A percentile compares a stretch with the other conserved stretches of the same genome.
Conservation (phyloP, 208 protist genomes). For the Trypanosoma theileri region DNA sequence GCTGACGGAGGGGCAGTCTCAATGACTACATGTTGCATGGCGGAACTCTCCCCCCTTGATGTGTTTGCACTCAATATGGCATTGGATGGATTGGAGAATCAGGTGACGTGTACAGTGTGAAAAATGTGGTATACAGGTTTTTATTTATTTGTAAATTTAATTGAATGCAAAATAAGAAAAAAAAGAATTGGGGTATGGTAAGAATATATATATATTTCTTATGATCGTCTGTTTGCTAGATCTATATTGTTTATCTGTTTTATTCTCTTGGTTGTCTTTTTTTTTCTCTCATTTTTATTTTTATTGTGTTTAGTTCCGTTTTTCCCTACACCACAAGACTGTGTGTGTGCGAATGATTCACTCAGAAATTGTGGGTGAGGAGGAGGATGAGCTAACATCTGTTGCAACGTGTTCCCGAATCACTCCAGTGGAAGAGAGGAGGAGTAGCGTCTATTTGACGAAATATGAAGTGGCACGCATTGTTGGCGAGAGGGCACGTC, state of each 20-base stretch:
- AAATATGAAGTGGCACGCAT: slow-evolving; percentile 86
- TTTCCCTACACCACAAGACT: neutral
- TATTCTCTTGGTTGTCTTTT: slow-evolving; percentile 27
- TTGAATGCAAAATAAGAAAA: neutral
- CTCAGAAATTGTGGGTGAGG: slow-evolving; percentile 55
- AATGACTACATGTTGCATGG: neutral
- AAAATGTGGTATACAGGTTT: neutral
- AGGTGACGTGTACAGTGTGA: slow-evolving; percentile 3
- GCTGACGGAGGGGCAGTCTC: neutral
- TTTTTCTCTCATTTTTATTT: slow-evolving; percentile 17
- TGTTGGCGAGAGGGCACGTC: slow-evolving; percentile 74
- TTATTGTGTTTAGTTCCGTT: slow-evolving; percentile 7
- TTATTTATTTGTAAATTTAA: slow-evolving; percentile 16
- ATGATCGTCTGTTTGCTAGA: slow-evolving; percentile 1
- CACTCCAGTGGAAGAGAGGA: slow-evolving; percentile 67
- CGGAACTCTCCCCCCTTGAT: slow-evolving; percentile 31
- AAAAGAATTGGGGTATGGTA: neutral
- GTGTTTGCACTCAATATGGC: slow-evolving; percentile 36
- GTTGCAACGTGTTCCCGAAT: slow-evolving; percentile 31
- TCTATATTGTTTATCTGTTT: slow-evolving; percentile 13
- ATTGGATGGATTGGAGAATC: slow-evolving; percentile 33
- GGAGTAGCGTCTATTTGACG: slow-evolving; percentile 73
- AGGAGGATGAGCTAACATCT: slow-evolving; percentile 35
- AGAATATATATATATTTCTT: slow-evolving; percentile 3
- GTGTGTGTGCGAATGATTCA: slow-evolving; percentile 41